Evolutionary conservation across 306 rosid genomes (phyloP).

Genomic region (Carpinus viminea): DNA sequence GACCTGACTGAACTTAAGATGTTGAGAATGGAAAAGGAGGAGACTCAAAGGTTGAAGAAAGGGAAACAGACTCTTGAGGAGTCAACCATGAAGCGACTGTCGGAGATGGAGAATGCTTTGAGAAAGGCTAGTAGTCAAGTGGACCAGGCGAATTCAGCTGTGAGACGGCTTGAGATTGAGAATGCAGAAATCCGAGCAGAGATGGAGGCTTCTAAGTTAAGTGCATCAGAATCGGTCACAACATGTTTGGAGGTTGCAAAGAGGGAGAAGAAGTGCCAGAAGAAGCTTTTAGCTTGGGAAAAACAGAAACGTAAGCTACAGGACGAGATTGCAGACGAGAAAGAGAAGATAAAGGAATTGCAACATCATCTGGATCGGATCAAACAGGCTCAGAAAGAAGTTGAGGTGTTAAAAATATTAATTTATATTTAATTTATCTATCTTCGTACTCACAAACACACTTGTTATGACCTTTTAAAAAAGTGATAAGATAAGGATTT

Average conservation of each 20-base stretch:
- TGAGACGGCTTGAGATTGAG: slow-evolving; percentile 79
- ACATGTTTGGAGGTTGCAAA: slow-evolving; percentile 84
- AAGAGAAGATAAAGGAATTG: slow-evolving; percentile 61
- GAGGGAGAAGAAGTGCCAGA: slow-evolving; percentile 82
- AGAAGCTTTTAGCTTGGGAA: slow-evolving; percentile 94
- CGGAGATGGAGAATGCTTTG: slow-evolving; percentile 93
- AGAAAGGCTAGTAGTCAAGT: slow-evolving; percentile 93
- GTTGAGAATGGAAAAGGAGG: slow-evolving; percentile 91
- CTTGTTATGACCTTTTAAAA: background rate
- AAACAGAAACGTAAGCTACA: slow-evolving; percentile 80
- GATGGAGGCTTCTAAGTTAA: slow-evolving; percentile 97
- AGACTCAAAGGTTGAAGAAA: slow-evolving; percentile 88
- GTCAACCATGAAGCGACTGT: slow-evolving; percentile 83
- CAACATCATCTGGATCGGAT: slow-evolving; percentile 54
- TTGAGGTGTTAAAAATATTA: slow-evolving; percentile 58
- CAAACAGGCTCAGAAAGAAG: slow-evolving; percentile 63
- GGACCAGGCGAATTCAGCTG: slow-evolving; percentile 88
- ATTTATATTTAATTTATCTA: slow-evolving; percentile 14
- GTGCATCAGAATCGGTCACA: slow-evolving; percentile 84
- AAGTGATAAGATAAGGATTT: background rate
- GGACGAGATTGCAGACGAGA: slow-evolving; percentile 72
- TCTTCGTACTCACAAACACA: slow-evolving; percentile 7
- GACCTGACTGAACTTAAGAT: slow-evolving; percentile 84
- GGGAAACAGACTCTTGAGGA: slow-evolving; percentile 87
- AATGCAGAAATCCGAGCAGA: slow-evolving; percentile 96